These are phyloP conservation scores for Vitis cinerea DNA, from an alignment of 164 flowering plant species.

Conservation along the genomic window DNA sequence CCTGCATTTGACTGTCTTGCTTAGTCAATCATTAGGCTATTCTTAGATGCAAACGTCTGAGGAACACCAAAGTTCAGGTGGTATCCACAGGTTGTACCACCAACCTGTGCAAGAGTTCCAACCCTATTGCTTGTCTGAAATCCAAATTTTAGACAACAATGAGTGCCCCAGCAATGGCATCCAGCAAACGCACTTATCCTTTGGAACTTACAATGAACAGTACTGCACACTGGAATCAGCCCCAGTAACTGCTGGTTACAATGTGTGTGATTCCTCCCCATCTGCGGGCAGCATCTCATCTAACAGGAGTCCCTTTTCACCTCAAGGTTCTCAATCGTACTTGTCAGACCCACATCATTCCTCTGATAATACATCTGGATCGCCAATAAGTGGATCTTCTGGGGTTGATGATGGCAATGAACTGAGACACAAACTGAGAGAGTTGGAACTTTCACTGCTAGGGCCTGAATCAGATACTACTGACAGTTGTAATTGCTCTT, in stretches of 20 bases:
- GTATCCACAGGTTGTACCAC: conserved; percentile 28
- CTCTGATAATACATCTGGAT: conserved; percentile 43
- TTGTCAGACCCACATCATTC: conserved; percentile 46
- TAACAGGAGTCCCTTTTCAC: conserved; percentile 40
- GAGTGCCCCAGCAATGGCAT: conserved; percentile 11
- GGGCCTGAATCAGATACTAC: conserved; percentile 41
- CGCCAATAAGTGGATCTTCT: conserved; percentile 53
- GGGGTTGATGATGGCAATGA: conserved; percentile 31
- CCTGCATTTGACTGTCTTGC: neutral
- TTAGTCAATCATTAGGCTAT: neutral
- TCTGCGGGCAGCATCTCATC: conserved; percentile 42
- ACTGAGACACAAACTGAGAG: conserved; percentile 32
- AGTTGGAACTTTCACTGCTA: conserved; percentile 32
- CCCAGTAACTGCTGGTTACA: conserved; percentile 21
- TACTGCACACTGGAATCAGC: conserved; percentile 55
- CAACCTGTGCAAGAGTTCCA: conserved; percentile 35
- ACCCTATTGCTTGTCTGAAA: conserved; percentile 22
- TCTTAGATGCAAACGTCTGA: conserved; percentile 53
- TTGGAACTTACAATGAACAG: conserved; percentile 25
- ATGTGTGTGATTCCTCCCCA: conserved; percentile 44
- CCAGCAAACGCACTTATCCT: conserved; percentile 30
- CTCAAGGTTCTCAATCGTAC: conserved; percentile 51
- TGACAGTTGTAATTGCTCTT: conserved; percentile 29
- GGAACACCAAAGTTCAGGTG: conserved; percentile 24
- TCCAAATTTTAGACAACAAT: conserved; percentile 36